Percentiles rank a stretch among this genome's conserved stretches.
These are phyloP conservation scores for Leptographium procerum DNA, from an alignment of 2,329 filamentous ascomycete genomes.

Conservation along the genomic window DNA sequence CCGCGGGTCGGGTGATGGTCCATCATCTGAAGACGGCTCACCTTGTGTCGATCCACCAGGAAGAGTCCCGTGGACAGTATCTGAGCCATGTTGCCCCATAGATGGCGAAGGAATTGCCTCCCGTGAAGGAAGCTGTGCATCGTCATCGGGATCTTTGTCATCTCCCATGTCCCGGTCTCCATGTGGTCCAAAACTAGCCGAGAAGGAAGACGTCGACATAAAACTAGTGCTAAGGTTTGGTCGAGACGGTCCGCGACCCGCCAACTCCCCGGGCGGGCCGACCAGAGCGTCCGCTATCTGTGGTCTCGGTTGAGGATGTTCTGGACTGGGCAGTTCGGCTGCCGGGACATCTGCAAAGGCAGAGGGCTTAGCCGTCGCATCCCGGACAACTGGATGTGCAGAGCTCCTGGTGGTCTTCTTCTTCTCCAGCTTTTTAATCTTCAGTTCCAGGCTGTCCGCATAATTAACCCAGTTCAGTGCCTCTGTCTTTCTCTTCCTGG, in stretches of 20 bases:
- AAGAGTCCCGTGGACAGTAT: background rate
- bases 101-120: background rate
- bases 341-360: background rate
- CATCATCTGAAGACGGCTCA: constrained; percentile 4
- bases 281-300: background rate
- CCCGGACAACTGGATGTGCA: background rate
- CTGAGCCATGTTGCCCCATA: background rate
- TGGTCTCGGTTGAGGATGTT: background rate
- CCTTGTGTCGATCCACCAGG: constrained; percentile 11
- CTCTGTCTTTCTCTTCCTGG: constrained; percentile 29
- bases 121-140: background rate
- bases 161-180: background rate
- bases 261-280: too few species aligned
- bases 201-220: background rate
- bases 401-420: constrained; percentile 12
- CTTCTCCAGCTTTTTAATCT: constrained; percentile 30
- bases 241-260: background rate
- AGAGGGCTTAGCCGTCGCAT: background rate
- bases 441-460: constrained; percentile 29
- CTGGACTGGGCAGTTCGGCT: background rate
- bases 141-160: background rate
- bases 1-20: background rate
- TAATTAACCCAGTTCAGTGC: constrained; percentile 34
- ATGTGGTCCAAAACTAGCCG: background rate
- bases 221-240: constrained; percentile 7